Base-by-base conservation (phyloP, 129 eudicot species). In the Flaveria trinervia region DNA sequence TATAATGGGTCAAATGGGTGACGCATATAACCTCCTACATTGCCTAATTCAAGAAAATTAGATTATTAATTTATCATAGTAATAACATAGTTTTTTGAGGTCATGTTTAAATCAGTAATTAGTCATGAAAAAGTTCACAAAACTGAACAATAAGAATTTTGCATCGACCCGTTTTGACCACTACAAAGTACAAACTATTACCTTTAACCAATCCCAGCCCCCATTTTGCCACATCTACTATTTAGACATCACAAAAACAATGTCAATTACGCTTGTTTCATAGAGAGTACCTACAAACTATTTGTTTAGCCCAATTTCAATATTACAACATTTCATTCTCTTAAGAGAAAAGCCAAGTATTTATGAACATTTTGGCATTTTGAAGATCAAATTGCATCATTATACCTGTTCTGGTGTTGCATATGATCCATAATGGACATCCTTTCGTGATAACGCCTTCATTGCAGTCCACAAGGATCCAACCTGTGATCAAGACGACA, bases 371-470 rank as follows among this genome's bases (percentile, higher is more conserved):
- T 44, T 54, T 23, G 50, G 7, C 17, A 44, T 30, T 64, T 2
- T 20, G 3, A 60, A 59, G 64, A 68, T 56, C 45, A 72, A 23
- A 52, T 64, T 79, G 23, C 22, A 57, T 56, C 46, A 65, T 30
- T 10, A 57, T 85, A 89, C 93, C 93, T 89, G 90, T 33, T 89
- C 93, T 65, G 83, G 55, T 52, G 93, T 89, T 26, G 93, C 93
- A 78, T 89, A 73, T 36, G 88, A 82, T 33, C 93, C 93, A 67
- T 89, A 89, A 78, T 89, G 86, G 72, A 89, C 83, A 26, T 89
- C 93, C 82, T 86, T 89, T 67, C 86, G 81, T 28, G 93, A 89
- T 57, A 89, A 77, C 12, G 90, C 90, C 75, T 89, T 89, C 57
- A 89, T 60, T 61, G 93, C 83, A 65, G 87, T 72, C 74, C 84